Base-by-base conservation (phyloP, 2,329 filamentous ascomycete genomes). In the Aspergillus thermomutatus region DNA sequence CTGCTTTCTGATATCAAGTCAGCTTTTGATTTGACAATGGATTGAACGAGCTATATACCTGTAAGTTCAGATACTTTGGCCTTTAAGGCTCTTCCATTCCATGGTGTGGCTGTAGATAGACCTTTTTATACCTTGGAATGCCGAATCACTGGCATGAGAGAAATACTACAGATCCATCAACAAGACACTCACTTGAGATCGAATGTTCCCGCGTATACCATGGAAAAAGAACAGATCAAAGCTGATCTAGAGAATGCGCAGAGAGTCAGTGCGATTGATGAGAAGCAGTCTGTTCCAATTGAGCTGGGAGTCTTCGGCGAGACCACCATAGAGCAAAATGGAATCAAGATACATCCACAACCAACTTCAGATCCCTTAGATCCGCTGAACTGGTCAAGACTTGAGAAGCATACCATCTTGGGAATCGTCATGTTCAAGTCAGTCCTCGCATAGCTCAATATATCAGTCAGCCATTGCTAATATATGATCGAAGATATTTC, bases 341-440 rank as follows among this genome's bases (percentile, higher is more conserved):
- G 72, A 28, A 55, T 70, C 43, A 69, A 61, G 43, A 55, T 75
- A n/a, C 72, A 74, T 60, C 78, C 77, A 9, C 73, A 75, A 27
- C 75, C 76, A 19, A 79, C 76, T 1, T 63, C 70, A 23, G 81
- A 83, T 60, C 64, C 72, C 1, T 68, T 83, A 21, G 82, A 84
- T 60, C 82, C 82, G n/a, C 69, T 84, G 50, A 84, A 83, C 62
- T 84, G 81, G 80, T 70, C 78, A 0, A 64, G 56, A 2, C 49
- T 71, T 9, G 77, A 77, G 60, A 84, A 84, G 62, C 74, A 82
- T 64, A 65, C 62, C 1, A 79, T 82, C 46, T 69, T 84, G 3
- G 72, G 72, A 2, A 81, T 84, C 57, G 79, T 83, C 17, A 83
- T 83, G 80, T 69, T 78, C 34, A 75, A 81, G 77, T 83, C 73